Evolutionary conservation across 768 basidiomycete species (phyloP).

Genomic region (Russula lepida): DNA sequence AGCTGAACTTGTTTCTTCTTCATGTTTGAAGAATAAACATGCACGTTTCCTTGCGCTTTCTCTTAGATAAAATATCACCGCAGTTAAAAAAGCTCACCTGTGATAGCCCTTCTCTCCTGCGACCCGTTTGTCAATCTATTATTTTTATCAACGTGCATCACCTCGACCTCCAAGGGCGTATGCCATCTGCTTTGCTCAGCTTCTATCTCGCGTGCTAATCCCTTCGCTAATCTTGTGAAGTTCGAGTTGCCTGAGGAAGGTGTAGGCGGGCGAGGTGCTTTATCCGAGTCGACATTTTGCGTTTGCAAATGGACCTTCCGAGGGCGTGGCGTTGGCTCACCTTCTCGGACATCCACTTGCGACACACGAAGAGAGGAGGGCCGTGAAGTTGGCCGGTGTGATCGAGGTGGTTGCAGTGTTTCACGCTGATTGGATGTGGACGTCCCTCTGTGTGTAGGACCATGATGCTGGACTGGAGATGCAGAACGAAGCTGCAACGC

Average conservation of each 20-base stretch:
- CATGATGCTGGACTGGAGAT: neutral
- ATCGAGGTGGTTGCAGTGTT: neutral
- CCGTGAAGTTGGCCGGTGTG: neutral
- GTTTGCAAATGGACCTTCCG: conserved; percentile 5
- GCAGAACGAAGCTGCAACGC: conserved; percentile 9
- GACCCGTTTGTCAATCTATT: neutral
- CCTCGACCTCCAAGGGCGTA: conserved; percentile 9
- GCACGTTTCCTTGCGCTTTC: neutral
- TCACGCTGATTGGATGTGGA: neutral
- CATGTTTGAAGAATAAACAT: conserved; percentile 22
- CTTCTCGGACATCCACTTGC: conserved; percentile 2
- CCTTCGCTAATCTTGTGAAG: conserved; percentile 53
- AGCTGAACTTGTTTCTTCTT: conserved; percentile 36
- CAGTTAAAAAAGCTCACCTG: neutral
- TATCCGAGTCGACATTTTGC: conserved; percentile 33
- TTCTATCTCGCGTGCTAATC: conserved; percentile 47
- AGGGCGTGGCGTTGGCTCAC: conserved; percentile 18
- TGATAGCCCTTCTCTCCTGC: neutral
- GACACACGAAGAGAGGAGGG: conserved; percentile 3
- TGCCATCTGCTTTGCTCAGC: conserved; percentile 28
- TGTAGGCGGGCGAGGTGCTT: conserved; percentile 52
- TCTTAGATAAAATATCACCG: neutral
- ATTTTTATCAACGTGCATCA: neutral
- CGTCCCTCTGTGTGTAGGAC: neutral
- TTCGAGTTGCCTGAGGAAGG: conserved; percentile 47